A percentile compares a stretch with the other conserved stretches of the same genome.
Conservation (phyloP, 1,284 basidiomycete genomes). For the Malassezia furfur region DNA sequence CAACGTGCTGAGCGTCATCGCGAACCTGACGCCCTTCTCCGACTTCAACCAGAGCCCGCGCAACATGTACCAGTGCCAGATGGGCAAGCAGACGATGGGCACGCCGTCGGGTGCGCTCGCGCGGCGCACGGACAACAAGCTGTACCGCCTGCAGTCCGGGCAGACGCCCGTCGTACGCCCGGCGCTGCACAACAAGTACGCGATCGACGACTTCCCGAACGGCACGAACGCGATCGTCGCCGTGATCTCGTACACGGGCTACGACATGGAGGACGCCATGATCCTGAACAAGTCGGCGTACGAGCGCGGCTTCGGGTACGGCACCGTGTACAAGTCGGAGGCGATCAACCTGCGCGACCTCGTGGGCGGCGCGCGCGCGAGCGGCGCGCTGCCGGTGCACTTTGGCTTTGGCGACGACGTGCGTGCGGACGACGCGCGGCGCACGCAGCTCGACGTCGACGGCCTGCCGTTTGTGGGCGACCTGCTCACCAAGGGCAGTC, state of each 20-base stretch:
- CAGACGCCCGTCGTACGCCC: conserved; percentile 94
- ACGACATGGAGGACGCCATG: conserved; percentile 99
- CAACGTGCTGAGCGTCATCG: conserved; percentile 74
- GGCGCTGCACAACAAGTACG: conserved; percentile 83
- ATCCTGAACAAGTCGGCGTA: conserved; percentile 98
- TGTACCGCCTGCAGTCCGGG: conserved; percentile 88
- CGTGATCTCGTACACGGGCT: conserved; percentile 98
- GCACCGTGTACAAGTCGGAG: conserved; percentile 91
- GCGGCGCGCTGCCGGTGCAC: conserved; percentile 53
- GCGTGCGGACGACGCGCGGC: conserved; percentile 22
- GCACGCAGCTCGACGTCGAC: conserved; percentile 66
- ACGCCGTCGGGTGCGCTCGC: conserved; percentile 84
- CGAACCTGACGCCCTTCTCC: conserved; percentile 61
- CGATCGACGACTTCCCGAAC: conserved; percentile 96
- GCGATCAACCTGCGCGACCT: conserved; percentile 80
- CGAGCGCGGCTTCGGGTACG: conserved; percentile 94
- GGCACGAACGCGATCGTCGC: conserved; percentile 97
- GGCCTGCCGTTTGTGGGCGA: conserved; percentile 74
- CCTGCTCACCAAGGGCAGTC: conserved; percentile 64
- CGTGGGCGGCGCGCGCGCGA: conserved; percentile 52
- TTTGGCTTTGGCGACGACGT: conserved; percentile 67
- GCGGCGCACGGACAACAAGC: conserved; percentile 94
- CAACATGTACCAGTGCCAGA: conserved; percentile 66
- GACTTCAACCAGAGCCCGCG: conserved; percentile 80
- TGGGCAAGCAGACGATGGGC: conserved; percentile 99